Evolutionary conservation across 2,329 filamentous ascomycete genomes (phyloP), one percentile per base, ranked within the genome.

Genomic region (Fusarium concolor): DNA sequence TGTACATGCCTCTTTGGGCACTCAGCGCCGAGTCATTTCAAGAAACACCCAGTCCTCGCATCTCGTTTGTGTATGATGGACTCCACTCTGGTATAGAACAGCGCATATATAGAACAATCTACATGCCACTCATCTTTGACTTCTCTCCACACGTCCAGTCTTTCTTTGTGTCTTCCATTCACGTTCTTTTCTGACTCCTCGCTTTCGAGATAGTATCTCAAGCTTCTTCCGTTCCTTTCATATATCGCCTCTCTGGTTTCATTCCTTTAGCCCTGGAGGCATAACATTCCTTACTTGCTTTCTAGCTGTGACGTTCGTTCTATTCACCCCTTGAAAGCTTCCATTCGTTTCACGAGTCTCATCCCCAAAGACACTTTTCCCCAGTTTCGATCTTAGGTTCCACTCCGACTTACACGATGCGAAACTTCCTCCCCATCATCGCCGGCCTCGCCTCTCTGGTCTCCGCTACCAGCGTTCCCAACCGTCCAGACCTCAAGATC

Each of bases 401-500:
- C 50, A 70, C 50, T 38, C 33, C 45, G 29, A 69, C 61, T 57
- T 62, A 57, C 51, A 68, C 43, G 42, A 78, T 78, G 76, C 72
- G 67, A 46, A 68, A 70, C 65, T 71, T 71, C 17, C 46, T 69
- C 33, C 52, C 64, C 49, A 20, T 72, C 42, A 57, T 69, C 50
- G 58, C 72, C 22, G 49, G 67, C 43, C 59, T 71, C 31, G 62
- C 71, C 18, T 60, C 76, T 20, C 42, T 78, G 17, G 74, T 67
- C 39, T 69, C 65, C n/a, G 80, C 80, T n/a, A 78, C 78, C 68
- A 61, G 68, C 11, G 72, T 78, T 1, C 84, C 83, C 0, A 68
- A 62, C 18, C 78, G 83, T 53, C 56, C 74, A 8, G 83, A 82
- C 41, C 82, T 80, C 72, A 79, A 73, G 22, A 70, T 80, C 9